Conservation (phyloP, 2,329 filamentous ascomycete genomes). For the Penicillium aurantiogriseum region DNA sequence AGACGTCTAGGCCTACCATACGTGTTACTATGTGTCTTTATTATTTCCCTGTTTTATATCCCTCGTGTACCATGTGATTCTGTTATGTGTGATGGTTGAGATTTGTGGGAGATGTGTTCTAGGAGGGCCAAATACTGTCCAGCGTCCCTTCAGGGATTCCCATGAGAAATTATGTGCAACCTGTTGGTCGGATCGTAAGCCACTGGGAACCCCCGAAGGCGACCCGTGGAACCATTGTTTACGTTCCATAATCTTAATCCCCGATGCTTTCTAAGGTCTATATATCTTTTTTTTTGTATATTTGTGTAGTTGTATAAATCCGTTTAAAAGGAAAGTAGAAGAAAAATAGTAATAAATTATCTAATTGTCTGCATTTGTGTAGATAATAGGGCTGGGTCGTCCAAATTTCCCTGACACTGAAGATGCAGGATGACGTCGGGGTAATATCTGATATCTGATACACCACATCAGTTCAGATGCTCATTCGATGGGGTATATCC, state of each 20-base stretch:
- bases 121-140: neutral
- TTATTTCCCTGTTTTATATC: conserved; percentile 17
- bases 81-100: conserved; percentile 6
- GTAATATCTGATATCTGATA: neutral
- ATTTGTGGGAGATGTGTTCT: neutral
- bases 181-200: conserved; percentile 5
- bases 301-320: neutral
- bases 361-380: neutral
- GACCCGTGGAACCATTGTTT: conserved; percentile 15
- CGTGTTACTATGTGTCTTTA: conserved; percentile 6
- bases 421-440: conserved; percentile 19
- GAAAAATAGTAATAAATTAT: neutral
- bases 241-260: conserved; percentile 3
- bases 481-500: conserved; percentile 10
- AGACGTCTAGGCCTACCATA: neutral
- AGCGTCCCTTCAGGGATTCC: conserved; percentile 14
- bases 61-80: conserved; percentile 14
- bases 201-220: neutral
- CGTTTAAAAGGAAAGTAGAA: neutral
- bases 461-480: neutral
- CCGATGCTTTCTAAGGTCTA: neutral
- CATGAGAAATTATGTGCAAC: conserved; percentile 15
- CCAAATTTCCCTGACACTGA: neutral
- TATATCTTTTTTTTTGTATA: neutral
- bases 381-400: conserved; percentile 1